A percentile compares a stretch with the other conserved stretches of the same genome.
Conservation (phyloP, 768 basidiomycete species). For the Xanthoconium purpureum region DNA sequence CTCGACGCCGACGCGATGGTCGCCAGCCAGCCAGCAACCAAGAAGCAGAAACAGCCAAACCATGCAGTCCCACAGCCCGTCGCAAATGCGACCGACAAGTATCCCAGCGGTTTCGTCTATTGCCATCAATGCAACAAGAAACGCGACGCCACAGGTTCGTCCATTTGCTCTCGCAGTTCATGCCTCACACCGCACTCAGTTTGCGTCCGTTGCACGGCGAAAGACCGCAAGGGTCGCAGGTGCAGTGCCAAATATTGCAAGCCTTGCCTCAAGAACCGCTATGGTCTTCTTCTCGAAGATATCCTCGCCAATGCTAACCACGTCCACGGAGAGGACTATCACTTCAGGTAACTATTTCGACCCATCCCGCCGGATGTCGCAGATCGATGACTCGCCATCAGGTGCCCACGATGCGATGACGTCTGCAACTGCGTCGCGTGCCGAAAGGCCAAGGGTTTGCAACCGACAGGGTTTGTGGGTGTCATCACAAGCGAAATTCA, state of each 20-base stretch:
- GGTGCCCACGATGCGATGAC: constrained; percentile 68
- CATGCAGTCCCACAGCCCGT: constrained; percentile 11
- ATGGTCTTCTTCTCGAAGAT: constrained; percentile 44
- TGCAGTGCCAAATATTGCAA: constrained; percentile 64
- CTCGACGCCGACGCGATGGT: constrained; percentile 30
- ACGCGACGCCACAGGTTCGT: constrained; percentile 49
- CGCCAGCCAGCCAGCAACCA: constrained; percentile 16
- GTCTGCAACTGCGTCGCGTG: constrained; percentile 67
- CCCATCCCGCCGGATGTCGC: constrained; percentile 2
- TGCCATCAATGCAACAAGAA: constrained; percentile 76
- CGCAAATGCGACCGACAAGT: constrained; percentile 26
- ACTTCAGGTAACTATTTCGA: constrained; percentile 47
- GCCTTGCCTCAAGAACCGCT: constrained; percentile 64
- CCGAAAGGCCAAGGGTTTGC: constrained; percentile 59
- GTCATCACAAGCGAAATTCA: not conserved
- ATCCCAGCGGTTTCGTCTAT: constrained; percentile 43
- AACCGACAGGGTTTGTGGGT: constrained; percentile 52
- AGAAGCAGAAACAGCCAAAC: constrained; percentile 32
- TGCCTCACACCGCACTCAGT: constrained; percentile 23
- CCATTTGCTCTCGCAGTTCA: not conserved
- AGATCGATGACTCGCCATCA: constrained; percentile 29
- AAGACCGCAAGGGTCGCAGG: constrained; percentile 33
- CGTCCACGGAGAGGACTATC: constrained; percentile 35
- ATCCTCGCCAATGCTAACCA: constrained; percentile 38
- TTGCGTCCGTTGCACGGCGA: constrained; percentile 38